Base-by-base conservation (phyloP, 768 basidiomycete genomes). In the Leucogyrophana mollusca region DNA sequence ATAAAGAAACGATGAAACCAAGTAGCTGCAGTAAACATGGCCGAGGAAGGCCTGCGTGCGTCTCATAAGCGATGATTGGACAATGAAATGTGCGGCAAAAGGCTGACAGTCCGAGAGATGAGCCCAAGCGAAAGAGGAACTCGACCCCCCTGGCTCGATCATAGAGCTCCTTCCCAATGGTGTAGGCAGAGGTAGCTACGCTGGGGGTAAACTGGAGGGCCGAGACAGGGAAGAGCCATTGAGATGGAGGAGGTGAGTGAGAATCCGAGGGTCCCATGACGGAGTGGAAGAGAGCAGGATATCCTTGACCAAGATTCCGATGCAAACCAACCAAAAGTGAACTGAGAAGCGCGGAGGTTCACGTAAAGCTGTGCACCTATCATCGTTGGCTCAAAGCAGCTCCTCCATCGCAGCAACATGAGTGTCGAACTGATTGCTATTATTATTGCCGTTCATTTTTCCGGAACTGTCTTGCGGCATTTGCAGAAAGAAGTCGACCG, bases 1-100 rank as follows among this genome's bases (percentile, higher is more conserved):
- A 93, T 90, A 64, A 88, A 93, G 65, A 93, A 93, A 10, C 91
- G 78, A 64, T 93, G 91, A 54, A 92, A 90, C 87, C 90, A 93
- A 5, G 86, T 88, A 20, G 90, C 89, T 20, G 91, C 89, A 20
- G 91, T 90, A 57, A 86, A 86, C 71, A 91, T 79, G 11, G 90
- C 88, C 13, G 88, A 83, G 17, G 83, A 82, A 21, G 87, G 86
- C 40, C 90, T 93, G 60, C 46, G 37, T 13, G 27, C 27, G 13
- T 30, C 6, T 6, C 27, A 30, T n/a, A 39, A 27, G 53, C 50
- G 27, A 30, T n/a, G 25, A 50, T 43, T 47, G 51, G 49, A 48
- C 45, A 46, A 30, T 36, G 45, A 50, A 40, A 44, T 33, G 11
- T 18, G 43, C 9, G 40, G 47, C 22, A 49, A 32, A 43, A 25